A percentile compares a stretch with the other conserved stretches of the same genome.
Evolutionary conservation across 2,329 filamentous ascomycete genomes (phyloP).

Genomic region (Cercospora zeae-maydis): DNA sequence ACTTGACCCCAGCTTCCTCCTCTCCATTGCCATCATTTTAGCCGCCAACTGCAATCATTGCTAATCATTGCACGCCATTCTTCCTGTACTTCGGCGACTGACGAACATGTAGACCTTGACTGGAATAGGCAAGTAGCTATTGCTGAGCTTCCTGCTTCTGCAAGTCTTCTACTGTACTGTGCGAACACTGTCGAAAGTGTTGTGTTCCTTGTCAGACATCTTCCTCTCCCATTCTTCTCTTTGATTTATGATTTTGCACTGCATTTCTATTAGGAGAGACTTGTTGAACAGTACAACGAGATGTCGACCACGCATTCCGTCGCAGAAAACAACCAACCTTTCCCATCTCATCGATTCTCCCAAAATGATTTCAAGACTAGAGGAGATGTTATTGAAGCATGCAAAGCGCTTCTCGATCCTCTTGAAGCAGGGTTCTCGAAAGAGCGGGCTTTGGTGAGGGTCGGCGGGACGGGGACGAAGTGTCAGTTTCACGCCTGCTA

Average conservation of each 20-base stretch:
- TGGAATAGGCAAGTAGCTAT: not conserved
- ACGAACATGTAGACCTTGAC: not conserved
- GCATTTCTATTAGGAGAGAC: not conserved
- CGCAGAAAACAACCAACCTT: conserved; percentile 43
- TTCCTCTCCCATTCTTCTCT: not conserved
- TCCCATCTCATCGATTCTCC: conserved; percentile 42
- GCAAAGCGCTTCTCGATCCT: conserved; percentile 61
- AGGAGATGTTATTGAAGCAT: conserved; percentile 43
- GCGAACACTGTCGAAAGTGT: not conserved
- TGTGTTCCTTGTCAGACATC: not conserved
- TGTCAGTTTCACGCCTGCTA: conserved; percentile 40
- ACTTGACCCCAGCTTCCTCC: not conserved
- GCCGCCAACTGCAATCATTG: not conserved
- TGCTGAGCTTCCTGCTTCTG: not conserved
- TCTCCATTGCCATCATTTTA: not conserved
- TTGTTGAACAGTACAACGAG: not conserved
- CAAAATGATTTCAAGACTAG: conserved; percentile 42
- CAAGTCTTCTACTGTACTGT: not conserved
- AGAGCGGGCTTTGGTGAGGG: conserved; percentile 60
- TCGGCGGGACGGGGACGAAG: conserved; percentile 68
- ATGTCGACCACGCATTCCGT: conserved; percentile 14
- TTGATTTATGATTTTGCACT: not conserved
- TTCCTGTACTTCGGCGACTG: not conserved
- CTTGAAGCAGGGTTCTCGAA: conserved; percentile 70
- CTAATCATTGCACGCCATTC: not conserved